A percentile compares a stretch with the other conserved stretches of the same genome.
phyloP scores from a whole-genome alignment of 768 basidiomycete genomes.

The Tulasnella sp. region DNA sequence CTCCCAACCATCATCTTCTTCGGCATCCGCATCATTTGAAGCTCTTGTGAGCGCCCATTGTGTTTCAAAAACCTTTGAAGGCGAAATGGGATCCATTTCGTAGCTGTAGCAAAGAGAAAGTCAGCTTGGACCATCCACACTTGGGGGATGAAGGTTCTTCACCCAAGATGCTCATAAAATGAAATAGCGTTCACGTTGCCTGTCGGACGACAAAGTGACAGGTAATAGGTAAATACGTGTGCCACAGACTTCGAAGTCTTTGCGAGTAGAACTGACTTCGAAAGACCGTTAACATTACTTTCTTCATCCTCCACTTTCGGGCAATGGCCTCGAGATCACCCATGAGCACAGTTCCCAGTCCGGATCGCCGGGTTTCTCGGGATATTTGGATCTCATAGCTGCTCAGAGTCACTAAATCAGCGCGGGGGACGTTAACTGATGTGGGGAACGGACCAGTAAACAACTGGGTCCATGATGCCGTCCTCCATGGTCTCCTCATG shows the following conservation, averaged over 20 bases:
- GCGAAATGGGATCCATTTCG: constrained; percentile 25
- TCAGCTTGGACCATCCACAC: neutral
- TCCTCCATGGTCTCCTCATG: constrained; percentile 30
- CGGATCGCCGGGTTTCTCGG: neutral
- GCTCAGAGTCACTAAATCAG: neutral
- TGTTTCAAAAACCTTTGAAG: neutral
- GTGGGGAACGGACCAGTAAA: constrained; percentile 31
- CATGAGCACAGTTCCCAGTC: constrained; percentile 31
- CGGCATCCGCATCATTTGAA: neutral
- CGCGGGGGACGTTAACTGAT: neutral
- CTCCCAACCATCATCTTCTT: constrained; percentile 17
- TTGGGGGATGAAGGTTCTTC: neutral
- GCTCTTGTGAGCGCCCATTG: neutral
- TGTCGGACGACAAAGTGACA: neutral
- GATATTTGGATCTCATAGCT: constrained; percentile 35
- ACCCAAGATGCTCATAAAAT: constrained; percentile 32
- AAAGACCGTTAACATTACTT: constrained; percentile 34
- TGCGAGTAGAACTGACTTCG: constrained; percentile 27
- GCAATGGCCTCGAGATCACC: constrained; percentile 28
- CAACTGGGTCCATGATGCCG: constrained; percentile 29
- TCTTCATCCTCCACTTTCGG: constrained; percentile 30
- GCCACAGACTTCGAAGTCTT: neutral
- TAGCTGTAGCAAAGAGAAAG: constrained; percentile 2
- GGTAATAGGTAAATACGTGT: neutral
- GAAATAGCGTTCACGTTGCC: constrained; percentile 26